Base-by-base conservation (phyloP, 2,329 filamentous ascomycete species). In the Ceratocystiopsis minuta region DNA sequence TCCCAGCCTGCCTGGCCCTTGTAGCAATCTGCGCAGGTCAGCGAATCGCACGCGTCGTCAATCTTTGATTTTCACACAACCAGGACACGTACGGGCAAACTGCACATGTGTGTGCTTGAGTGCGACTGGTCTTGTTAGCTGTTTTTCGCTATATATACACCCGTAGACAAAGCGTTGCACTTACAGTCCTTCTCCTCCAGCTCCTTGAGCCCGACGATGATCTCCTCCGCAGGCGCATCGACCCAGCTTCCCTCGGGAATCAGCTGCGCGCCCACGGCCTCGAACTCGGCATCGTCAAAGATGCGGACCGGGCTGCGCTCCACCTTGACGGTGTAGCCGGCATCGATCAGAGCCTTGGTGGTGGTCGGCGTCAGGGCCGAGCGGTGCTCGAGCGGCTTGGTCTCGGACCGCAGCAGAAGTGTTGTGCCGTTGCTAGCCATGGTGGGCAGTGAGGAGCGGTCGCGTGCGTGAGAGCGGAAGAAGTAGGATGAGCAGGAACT, bases 1-100 rank as follows among this genome's bases (percentile, higher is more conserved):
- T 83, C 74, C 83, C 84, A 94, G 24, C 79, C 80, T 24, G 63
- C 73, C 61, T 90, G 84, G 50, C 72, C 62, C 68, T 86, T 85
- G 64, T 78, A 84, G 61, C 75, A 79, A 57, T 85, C 24, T 28
- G 24, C 24, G 24, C 24, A 6, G 4, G 24, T 28, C 24, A 28
- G 24, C 24, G n/a, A 28, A 10, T 10, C 2, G 24, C 24, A 10
- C 2, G 24, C 5, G 24, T 6, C 24, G 2, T 28, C 24, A 28
- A 6, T 6, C 6, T 6, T 6, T 9, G 7, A 6, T 28, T 28
- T 28, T 10, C 20, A 20, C 4, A 20, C 6, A 28, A 10, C n/a
- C n/a, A n/a, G 24, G 2, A 28, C 7, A 28, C 24, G 24, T 28
- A 28, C 24, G 24, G 9, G 24, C 24, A 28, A 28, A 28, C 24